These are phyloP conservation scores for Calonectria fujianensis DNA, from an alignment of 2,329 filamentous ascomycete genomes.

Conservation along the genomic window DNA sequence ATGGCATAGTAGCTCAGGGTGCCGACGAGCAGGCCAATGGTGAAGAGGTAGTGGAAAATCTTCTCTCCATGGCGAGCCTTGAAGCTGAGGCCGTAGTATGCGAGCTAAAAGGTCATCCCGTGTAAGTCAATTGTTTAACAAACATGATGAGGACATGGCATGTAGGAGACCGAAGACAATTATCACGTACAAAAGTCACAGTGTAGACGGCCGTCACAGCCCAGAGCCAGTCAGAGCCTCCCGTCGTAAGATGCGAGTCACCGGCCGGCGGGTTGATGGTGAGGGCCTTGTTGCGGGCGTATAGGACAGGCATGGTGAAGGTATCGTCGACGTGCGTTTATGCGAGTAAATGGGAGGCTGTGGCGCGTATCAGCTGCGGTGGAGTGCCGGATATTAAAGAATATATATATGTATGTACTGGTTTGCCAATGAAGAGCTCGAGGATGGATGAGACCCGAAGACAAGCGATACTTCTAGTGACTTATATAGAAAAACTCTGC, in stretches of 20 bases:
- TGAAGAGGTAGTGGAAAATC: constrained; percentile 75
- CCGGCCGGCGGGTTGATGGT: constrained; percentile 66
- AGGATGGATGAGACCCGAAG: neutral
- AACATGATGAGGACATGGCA: neutral
- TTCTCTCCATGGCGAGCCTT: constrained; percentile 67
- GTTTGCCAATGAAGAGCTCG: neutral
- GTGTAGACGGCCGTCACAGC: constrained; percentile 70
- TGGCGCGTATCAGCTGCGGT: neutral
- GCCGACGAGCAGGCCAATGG: constrained; percentile 69
- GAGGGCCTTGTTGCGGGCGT: constrained; percentile 67
- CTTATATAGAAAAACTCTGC: constrained; percentile 28
- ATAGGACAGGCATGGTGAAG: constrained; percentile 58
- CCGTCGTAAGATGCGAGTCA: constrained; percentile 57
- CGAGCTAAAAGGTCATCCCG: constrained; percentile 57
- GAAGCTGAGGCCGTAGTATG: constrained; percentile 63
- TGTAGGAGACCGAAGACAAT: neutral
- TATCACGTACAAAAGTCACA: constrained; percentile 65
- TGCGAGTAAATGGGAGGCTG: neutral
- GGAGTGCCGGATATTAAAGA: neutral
- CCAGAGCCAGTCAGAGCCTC: constrained; percentile 75
- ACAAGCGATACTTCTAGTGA: neutral
- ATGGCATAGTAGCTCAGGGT: constrained; percentile 71
- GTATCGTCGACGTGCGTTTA: constrained; percentile 11
- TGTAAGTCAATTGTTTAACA: constrained; percentile 40
- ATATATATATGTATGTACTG: neutral